Evolutionary conservation across 2,329 filamentous ascomycete genomes (phyloP), one percentile per base, ranked within the genome.

Genomic region (Aspergillus calidoustus): DNA sequence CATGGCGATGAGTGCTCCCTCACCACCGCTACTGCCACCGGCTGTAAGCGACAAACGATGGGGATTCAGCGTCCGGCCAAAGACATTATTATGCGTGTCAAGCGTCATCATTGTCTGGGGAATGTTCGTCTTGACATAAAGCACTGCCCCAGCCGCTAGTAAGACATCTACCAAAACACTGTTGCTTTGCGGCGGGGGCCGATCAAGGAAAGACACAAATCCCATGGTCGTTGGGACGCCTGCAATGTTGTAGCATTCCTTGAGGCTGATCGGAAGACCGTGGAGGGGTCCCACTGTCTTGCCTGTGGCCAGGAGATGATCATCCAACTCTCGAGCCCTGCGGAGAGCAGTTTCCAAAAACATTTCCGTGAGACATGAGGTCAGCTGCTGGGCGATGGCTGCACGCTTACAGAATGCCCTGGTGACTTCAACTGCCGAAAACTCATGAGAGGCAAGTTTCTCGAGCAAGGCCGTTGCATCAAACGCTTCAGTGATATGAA

Each of bases 61-160:
- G 0, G 89, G 88, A 67, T 89, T 90, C 1, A 89, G 74, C 0
- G 84, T 85, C 17, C 84, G 80, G 1, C 87, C 87, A 57, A 86
- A 87, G 13, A 89, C 67, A 65, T 88, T 83, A 70, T 87, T 89
- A 31, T 71, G 67, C 1, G 70, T 70, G 31, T 72, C 85, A 75
- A 9, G 80, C 78, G 71, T 89, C 69, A 71, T 69, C 64, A 72
- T 65, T 0, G 83, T 84, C 63, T 86, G 84, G 1, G 89, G 88
- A 2, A 91, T 79, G 65, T 90, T 90, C 0, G 89, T 91, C 75
- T 91, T 91, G 64, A 85, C 84, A 63, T 90, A 89, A 4, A 87
- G 75, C 0, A 91, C 81, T 0, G 88, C 88, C 0, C 89, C 89
- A 0, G 86, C 79, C 13, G 80, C 76, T 3, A 84, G 76, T 3